Percentiles rank a stretch among this genome's conserved stretches.
Evolutionary conservation across 2,329 filamentous ascomycete genomes (phyloP).

Genomic region (Dothistroma septosporum): DNA sequence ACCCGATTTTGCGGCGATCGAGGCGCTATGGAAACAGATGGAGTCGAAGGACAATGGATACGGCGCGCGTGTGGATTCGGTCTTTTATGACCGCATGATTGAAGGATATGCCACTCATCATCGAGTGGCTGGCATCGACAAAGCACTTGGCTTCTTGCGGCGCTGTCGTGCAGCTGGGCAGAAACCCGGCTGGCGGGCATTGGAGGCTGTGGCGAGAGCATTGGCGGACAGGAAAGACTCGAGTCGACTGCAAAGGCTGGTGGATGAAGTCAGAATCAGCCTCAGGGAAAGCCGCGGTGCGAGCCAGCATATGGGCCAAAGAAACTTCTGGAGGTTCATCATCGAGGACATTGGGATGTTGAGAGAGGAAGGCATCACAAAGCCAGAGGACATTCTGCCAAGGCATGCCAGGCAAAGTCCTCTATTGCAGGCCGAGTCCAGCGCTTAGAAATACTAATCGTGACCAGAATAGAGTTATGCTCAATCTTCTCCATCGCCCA

Average conservation of each 20-base stretch:
- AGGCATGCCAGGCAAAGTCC: slow-evolving; percentile 1
- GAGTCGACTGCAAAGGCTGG: slow-evolving; percentile 34
- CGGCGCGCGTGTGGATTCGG: slow-evolving; percentile 42
- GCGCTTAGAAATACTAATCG: not conserved
- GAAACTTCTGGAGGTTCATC: slow-evolving; percentile 20
- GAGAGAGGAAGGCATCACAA: slow-evolving; percentile 5
- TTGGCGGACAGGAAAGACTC: slow-evolving; percentile 37
- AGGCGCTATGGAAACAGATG: slow-evolving; percentile 53
- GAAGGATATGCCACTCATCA: slow-evolving; percentile 57
- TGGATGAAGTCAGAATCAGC: slow-evolving; percentile 23
- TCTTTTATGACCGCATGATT: slow-evolving; percentile 67
- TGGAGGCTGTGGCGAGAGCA: slow-evolving; percentile 38
- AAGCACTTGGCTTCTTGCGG: slow-evolving; percentile 41
- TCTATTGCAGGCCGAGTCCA: slow-evolving; percentile 5
- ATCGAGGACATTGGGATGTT: slow-evolving; percentile 12
- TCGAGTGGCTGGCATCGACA: slow-evolving; percentile 46
- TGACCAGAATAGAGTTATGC: not conserved
- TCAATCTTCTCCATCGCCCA: not conserved
- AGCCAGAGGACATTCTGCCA: slow-evolving; percentile 2
- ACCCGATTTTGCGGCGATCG: slow-evolving; percentile 58
- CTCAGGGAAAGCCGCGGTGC: slow-evolving; percentile 9
- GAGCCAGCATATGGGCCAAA: slow-evolving; percentile 6
- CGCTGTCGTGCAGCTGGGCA: slow-evolving; percentile 39
- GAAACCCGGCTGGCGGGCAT: slow-evolving; percentile 41
- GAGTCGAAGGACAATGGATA: slow-evolving; percentile 31